These are phyloP conservation scores for Naematelia aurantialba DNA, from an alignment of 768 basidiomycete species.

Conservation along the genomic window DNA sequence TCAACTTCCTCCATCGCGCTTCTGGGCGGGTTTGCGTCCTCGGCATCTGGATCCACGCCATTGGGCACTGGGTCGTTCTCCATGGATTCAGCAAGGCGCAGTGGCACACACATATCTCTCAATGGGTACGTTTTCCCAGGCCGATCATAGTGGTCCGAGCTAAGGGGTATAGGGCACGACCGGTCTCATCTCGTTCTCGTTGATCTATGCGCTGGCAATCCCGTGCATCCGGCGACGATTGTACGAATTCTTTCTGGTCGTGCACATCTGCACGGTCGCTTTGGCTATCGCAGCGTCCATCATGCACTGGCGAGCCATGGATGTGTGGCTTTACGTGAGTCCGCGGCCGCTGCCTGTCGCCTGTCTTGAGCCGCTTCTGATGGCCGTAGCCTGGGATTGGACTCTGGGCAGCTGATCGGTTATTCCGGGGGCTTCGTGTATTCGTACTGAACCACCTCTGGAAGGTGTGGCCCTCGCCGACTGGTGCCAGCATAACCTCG, in stretches of 20 bases:
- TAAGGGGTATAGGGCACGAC: constrained; percentile 35
- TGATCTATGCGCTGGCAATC: constrained; percentile 37
- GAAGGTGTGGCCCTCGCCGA: constrained; percentile 22
- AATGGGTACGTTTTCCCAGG: constrained; percentile 25
- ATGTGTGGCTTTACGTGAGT: constrained; percentile 37
- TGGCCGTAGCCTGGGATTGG: constrained; percentile 37
- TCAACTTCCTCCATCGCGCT: constrained; percentile 49
- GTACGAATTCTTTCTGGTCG: constrained; percentile 49
- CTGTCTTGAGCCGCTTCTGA: background rate
- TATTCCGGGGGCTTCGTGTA: constrained; percentile 36
- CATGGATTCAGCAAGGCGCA: constrained; percentile 20
- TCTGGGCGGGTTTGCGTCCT: constrained; percentile 40
- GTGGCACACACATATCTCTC: constrained; percentile 18
- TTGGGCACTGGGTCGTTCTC: constrained; percentile 24
- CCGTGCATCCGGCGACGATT: constrained; percentile 32
- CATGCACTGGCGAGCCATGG: constrained; percentile 36
- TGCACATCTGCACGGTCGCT: constrained; percentile 44
- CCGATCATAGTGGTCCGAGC: background rate
- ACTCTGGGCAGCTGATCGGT: constrained; percentile 47
- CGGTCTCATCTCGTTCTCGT: constrained; percentile 34
- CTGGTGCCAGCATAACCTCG: constrained; percentile 17
- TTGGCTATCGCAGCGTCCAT: constrained; percentile 31
- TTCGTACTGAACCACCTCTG: constrained; percentile 47
- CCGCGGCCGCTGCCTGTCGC: too few species aligned
- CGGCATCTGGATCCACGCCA: constrained; percentile 38